Conservation (phyloP, 768 basidiomycete genomes). For the Trametes sanguinea region DNA sequence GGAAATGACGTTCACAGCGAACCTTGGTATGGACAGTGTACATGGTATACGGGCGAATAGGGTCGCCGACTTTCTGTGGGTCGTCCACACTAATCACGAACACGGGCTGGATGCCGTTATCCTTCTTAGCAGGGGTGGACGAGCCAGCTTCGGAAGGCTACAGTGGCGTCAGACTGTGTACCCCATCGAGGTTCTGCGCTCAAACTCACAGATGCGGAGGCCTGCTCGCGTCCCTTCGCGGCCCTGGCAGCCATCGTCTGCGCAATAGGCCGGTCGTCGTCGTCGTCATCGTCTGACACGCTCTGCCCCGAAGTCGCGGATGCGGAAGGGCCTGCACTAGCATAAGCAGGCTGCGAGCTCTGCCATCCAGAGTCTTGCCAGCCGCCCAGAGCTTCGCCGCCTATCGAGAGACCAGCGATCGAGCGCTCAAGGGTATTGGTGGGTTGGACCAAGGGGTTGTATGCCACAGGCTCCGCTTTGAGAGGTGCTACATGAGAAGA, state of each 20-base stretch:
- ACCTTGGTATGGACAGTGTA: constrained; percentile 94
- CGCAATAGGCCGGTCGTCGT: constrained; percentile 33
- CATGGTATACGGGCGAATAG: constrained; percentile 90
- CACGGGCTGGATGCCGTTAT: constrained; percentile 61
- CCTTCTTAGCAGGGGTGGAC: constrained; percentile 24
- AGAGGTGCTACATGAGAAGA: constrained; percentile 9
- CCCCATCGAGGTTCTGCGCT: too few species aligned
- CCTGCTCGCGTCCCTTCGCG: constrained; percentile 20
- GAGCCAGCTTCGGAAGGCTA: constrained; percentile 8
- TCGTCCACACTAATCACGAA: constrained; percentile 94
- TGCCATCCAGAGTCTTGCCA: constrained; percentile 65
- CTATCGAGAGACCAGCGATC: constrained; percentile 48
- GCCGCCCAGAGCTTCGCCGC: constrained; percentile 47
- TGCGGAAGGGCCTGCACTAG: constrained; percentile 33
- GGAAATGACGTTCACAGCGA: constrained; percentile 26
- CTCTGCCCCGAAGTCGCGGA: constrained; percentile 11
- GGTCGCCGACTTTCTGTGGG: constrained; percentile 96
- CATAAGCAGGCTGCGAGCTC: constrained; percentile 27
- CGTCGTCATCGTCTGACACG: constrained; percentile 38
- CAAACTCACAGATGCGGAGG: constrained; percentile 19
- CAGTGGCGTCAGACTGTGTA: background rate
- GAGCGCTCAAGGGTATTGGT: constrained; percentile 32
- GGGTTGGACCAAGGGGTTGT: constrained; percentile 35
- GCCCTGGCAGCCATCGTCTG: constrained; percentile 29
- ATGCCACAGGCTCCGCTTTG: constrained; percentile 23